phyloP scores from a whole-genome alignment of 106 monocot species.

The Chionographis japonica region DNA sequence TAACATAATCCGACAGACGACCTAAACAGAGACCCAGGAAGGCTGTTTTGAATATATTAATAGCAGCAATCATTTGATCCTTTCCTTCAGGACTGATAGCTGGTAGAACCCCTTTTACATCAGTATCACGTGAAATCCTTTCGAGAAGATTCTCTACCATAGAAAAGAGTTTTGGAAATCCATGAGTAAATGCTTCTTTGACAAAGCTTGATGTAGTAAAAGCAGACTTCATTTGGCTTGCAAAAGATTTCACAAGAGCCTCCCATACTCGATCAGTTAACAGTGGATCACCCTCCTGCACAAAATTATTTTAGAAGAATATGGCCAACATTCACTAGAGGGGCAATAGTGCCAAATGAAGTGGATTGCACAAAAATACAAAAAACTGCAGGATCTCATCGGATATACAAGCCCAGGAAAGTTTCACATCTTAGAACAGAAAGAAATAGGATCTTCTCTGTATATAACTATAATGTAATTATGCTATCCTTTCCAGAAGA shows the following conservation, averaged over 20 bases:
- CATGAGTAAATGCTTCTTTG: conserved; percentile 83
- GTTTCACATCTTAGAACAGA: no score
- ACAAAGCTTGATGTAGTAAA: conserved; percentile 91
- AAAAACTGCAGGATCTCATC: no score
- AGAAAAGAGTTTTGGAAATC: conserved; percentile 87
- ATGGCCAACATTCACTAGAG: no score
- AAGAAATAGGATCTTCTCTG: no score
- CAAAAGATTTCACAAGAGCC: conserved; percentile 77
- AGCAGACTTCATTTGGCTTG: conserved; percentile 83
- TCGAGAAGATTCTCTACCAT: conserved; percentile 94
- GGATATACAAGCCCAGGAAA: no score
- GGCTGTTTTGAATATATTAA: conserved; percentile 67
- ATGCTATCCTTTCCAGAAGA: no score
- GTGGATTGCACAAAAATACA: no score
- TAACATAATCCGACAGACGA: conserved; percentile 73
- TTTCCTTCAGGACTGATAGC: conserved; percentile 74
- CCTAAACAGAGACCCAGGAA: conserved; percentile 63
- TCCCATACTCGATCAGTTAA: conserved; percentile 93
- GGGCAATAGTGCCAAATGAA: no score
- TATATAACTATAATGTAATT: no score
- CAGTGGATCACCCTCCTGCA: conserved; percentile 81
- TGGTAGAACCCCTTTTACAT: conserved; percentile 77
- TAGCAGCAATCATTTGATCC: conserved; percentile 66
- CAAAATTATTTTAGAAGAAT: neutral
- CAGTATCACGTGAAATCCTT: conserved; percentile 74